These are phyloP conservation scores for Leccinum broughii DNA, from an alignment of 768 basidiomycete species.

Conservation along the genomic window DNA sequence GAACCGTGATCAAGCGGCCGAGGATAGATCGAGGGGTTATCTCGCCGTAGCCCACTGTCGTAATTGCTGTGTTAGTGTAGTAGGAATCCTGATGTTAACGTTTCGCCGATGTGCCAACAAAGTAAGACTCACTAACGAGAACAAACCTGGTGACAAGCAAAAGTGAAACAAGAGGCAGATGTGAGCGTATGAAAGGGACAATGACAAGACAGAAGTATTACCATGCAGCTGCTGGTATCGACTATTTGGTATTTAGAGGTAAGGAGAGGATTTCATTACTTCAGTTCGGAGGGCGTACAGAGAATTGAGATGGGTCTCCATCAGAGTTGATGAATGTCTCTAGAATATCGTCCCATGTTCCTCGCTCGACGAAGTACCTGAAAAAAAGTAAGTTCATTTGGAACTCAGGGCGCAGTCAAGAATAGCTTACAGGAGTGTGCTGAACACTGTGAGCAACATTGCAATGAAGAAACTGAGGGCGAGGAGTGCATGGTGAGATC, in stretches of 20 bases:
- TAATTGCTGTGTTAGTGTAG: constrained; percentile 57
- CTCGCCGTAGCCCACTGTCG: constrained; percentile 90
- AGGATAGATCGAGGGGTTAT: constrained; percentile 86
- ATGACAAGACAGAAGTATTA: constrained; percentile 35
- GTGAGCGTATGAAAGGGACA: background rate
- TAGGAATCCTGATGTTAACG: background rate
- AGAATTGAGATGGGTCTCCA: constrained; percentile 80
- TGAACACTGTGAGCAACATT: constrained; percentile 86
- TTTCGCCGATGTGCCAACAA: background rate
- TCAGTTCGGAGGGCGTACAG: constrained; percentile 42
- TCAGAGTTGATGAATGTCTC: constrained; percentile 83
- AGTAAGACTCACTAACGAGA: constrained; percentile 62
- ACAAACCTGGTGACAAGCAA: constrained; percentile 52
- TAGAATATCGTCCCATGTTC: constrained; percentile 82
- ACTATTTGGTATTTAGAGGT: constrained; percentile 34
- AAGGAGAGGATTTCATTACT: background rate
- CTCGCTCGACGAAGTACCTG: constrained; percentile 88
- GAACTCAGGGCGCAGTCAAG: background rate
- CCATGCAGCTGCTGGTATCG: constrained; percentile 79
- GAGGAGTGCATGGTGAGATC: constrained; percentile 83
- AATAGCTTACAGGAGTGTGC: constrained; percentile 68
- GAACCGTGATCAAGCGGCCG: constrained; percentile 84
- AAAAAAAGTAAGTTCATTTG: background rate
- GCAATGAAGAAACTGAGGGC: constrained; percentile 88
- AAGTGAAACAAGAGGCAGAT: background rate